A percentile compares a stretch with the other conserved stretches of the same genome.
These are phyloP conservation scores for Curvularia verruculosa DNA, from an alignment of 2,329 filamentous ascomycete genomes.

Conservation along the genomic window DNA sequence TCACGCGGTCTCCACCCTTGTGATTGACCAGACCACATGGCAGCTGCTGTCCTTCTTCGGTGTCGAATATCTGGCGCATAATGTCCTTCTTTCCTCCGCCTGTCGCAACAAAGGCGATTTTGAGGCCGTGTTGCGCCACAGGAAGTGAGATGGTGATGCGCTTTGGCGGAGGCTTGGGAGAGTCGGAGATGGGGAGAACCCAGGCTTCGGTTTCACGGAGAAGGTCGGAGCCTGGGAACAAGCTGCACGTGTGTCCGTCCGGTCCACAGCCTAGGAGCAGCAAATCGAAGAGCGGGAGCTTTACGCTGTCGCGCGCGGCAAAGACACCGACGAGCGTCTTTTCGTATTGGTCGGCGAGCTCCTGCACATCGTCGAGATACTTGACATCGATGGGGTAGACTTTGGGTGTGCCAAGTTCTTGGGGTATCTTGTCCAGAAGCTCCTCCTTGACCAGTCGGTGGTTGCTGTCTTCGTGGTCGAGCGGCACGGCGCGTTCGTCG, in stretches of 20 bases:
- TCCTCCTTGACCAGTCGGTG: conserved; percentile 87
- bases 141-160: conserved; percentile 92
- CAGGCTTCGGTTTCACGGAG: conserved; percentile 87
- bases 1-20: conserved; percentile 80
- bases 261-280: conserved; percentile 92
- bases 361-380: conserved; percentile 78
- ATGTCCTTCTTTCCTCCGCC: conserved; percentile 89
- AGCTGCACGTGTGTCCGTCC: conserved; percentile 94
- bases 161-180: conserved; percentile 88
- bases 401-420: conserved; percentile 66
- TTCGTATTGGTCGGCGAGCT: conserved; percentile 93
- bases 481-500: conserved; percentile 92
- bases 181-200: conserved; percentile 91
- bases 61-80: conserved; percentile 89
- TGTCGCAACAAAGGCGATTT: conserved; percentile 89
- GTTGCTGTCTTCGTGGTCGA: conserved; percentile 93
- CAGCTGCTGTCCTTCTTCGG: conserved; percentile 71
- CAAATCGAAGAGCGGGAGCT: conserved; percentile 92
- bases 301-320: conserved; percentile 90
- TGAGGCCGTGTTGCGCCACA: conserved; percentile 84
- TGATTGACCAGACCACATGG: conserved; percentile 90
- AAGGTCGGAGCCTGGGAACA: conserved; percentile 89
- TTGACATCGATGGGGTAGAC: conserved; percentile 79
- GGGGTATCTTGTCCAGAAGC: conserved; percentile 85
- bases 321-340: conserved; percentile 84